phyloP scores from a whole-genome alignment of 345 rosid genomes.

The Heritiera littoralis region DNA sequence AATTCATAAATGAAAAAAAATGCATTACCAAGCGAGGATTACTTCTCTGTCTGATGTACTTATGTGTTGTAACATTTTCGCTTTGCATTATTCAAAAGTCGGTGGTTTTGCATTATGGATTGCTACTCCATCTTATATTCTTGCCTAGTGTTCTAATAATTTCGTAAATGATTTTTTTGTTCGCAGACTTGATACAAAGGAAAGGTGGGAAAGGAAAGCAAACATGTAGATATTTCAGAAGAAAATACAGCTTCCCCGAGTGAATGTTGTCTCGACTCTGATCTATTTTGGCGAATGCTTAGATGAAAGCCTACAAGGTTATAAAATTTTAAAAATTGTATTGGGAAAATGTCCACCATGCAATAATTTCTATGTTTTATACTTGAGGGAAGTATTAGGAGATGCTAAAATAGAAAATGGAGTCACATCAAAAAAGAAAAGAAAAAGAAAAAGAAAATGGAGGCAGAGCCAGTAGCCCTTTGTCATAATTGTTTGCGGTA shows the following conservation, averaged over 20 bases:
- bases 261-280: neutral
- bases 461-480: neutral
- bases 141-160: neutral
- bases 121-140: neutral
- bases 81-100: neutral
- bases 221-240: constrained; percentile 47
- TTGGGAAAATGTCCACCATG: neutral
- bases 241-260: neutral
- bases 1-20: neutral
- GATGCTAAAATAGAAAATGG: neutral
- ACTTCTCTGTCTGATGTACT: neutral
- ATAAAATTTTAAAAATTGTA: neutral
- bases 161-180: constrained; percentile 7
- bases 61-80: neutral
- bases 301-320: neutral
- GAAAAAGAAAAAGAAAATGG: neutral
- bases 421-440: too few species aligned
- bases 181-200: constrained; percentile 66
- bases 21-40: neutral
- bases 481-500: neutral
- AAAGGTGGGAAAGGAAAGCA: constrained; percentile 78
- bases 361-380: neutral
- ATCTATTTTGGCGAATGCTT: neutral
- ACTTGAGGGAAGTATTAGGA: neutral
- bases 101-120: neutral